Base-by-base conservation (phyloP, 2,329 filamentous ascomycete species). In the Didymella exigua region DNA sequence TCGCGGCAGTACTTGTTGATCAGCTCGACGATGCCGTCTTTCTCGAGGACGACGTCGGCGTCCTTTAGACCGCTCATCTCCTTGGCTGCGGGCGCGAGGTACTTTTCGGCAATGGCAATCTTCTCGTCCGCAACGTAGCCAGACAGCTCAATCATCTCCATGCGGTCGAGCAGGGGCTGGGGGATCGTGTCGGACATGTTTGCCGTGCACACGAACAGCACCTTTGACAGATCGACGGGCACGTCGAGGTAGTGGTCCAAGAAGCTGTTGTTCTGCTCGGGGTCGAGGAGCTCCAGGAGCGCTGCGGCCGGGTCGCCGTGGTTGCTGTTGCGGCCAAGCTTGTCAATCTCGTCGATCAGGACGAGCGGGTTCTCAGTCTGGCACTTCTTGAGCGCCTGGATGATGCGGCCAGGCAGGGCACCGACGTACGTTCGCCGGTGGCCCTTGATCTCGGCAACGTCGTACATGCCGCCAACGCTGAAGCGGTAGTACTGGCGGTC, bases 131-230 rank as follows among this genome's bases (percentile, higher is more conserved):
- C 88, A 45, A 99, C 93, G 71, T 99, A 99, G 10, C 95, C 95
- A 30, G 93, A 98, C 2, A 99, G 83, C 59, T 96, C 87, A 64
- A 99, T 99, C 68, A 98, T 86, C 75, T 99, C 95, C 95, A 99
- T 99, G 65, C 95, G 89, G 73, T 99, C 95, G 14, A 98, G 83
- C 0, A 99, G 82, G 3, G 95, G 96, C 36, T 93, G 86, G 14
- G 95, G 95, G 58, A 99, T 99, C 0, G 95, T 99, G 69, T 99
- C 95, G 0, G 93, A 96, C 89, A 98, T 96, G 76, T 99, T 99
- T 56, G 95, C 95, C 13, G 95, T 99, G 82, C 95, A 99, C 36
- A 99, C 95, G 72, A 99, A 99, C 19, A 99, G 83, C 2, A 99
- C 95, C 79, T 98, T 98, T 45, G 93, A 97, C 45, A 99, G 82